Base-by-base conservation (phyloP, 1,284 basidiomycete genomes). In the Phlebopus sp. region DNA sequence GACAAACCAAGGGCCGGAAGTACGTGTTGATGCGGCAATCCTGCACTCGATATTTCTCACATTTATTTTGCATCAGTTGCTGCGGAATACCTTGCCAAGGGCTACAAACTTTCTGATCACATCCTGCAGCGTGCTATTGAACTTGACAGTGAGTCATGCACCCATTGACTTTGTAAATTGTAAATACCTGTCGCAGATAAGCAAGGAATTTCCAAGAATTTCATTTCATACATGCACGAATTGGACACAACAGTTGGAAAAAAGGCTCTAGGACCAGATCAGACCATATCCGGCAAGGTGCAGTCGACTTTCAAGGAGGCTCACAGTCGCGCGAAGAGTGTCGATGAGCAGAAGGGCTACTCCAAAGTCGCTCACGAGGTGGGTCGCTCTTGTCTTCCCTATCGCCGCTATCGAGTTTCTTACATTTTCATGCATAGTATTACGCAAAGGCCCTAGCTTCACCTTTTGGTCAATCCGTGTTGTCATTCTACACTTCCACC, bases 71-170 rank as follows among this genome's bases (percentile, higher is more conserved):
- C 17, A 34, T 59, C 62, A 75, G 90, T 95, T 59, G 87, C 86
- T 17, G 93, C 93, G 32, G 93, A 96, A 67, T 92, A 94, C 69
- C 81, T 97, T 31, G 87, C 90, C 1, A 83, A 80, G 62, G 94
- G 94, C 2, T 97, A 97, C 71, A 63, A 65, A 39, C 77, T 97
- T 34, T 84, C 85, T 18, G 93, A 97, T 64, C 66, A 78, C 48
- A 79, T 93, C 54, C 75, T 97, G 40, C 77, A 88, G 57, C 83
- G 84, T 53, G 91, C 93, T 19, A 97, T 97, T 61, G 90, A 93
- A 51, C 73, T 93, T 43, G 92, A 96, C 70, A 71, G 88, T 90
- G 58, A 58, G 84, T 40, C 9, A 13, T 29, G 39, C 34, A 2
- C 40, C 13, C 15, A 34, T 17, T 37, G 31, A 17, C 27, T 29